Base-by-base conservation (phyloP, 176 grass and related monocot species). In the Musa troglodytarum region DNA sequence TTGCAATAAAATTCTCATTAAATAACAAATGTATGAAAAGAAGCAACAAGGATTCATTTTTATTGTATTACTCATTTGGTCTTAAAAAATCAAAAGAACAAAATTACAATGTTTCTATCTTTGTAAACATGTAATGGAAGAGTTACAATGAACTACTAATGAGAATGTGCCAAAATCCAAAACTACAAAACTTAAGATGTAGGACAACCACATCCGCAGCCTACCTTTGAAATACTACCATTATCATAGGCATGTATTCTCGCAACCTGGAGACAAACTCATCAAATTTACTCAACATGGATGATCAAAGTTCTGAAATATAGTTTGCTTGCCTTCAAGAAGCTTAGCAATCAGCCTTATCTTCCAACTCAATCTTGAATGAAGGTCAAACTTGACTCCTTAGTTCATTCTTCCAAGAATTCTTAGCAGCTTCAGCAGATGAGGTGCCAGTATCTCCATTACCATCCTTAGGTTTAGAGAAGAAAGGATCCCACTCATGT, bases 401-500 rank as follows among this genome's bases (percentile, higher is more conserved):
- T 29, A 59, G 72, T 57, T 74, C 72, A 54, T 74, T 74, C 15
- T 29, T 59, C 72, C 72, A 74, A 56, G 52, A 74, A 56, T 58
- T 74, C 72, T 74, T 57, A 8, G 72, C 72, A 25, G 72, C 72
- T 74, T 74, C 72, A 74, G 72, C 54, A 59, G 21, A 56, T 29
- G 22, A 29, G 57, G 53, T 58, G 14, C 72, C 24, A 28, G 72
- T 49, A 74, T 74, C 72, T n/a, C 72, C 72, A 29, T 54, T 59
- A 58, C 52, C 72, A 58, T 74, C 23, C 23, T 74, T 58, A 43
- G 72, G 72, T 43, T 74, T 74, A 1, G 81, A 78, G 54, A 87
- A 90, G 71, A 86, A 66, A 12, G 66, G 51, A 79, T 86, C 84
- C 88, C 88, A 90, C 52, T 84, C 88, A 78, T 90, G 88, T 52